phyloP scores from a whole-genome alignment of 371 early-diverging fungal genomes.

The Homolaphlyctis polyrhiza region DNA sequence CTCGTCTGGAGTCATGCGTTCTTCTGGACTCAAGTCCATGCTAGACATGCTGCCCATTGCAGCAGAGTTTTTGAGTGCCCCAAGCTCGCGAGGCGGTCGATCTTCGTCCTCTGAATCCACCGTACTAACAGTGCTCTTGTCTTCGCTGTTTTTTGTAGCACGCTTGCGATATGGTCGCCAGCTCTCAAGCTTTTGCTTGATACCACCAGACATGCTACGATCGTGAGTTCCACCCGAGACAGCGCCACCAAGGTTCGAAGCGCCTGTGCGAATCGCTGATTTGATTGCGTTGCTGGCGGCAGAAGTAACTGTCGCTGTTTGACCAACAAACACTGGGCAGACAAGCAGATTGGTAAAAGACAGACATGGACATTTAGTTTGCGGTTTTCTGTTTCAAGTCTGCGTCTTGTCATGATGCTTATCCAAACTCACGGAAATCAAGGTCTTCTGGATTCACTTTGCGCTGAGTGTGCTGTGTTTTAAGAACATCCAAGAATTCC shows the following conservation, averaged over 20 bases:
- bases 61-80: conserved; percentile 3
- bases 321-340: conserved; percentile 22
- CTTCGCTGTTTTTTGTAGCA: not conserved
- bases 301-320: conserved; percentile 28
- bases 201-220: not conserved
- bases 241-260: conserved; percentile 1
- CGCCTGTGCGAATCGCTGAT: conserved; percentile 23
- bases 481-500: conserved; percentile 52
- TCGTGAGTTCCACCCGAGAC: not conserved
- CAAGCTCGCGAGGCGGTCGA: not conserved
- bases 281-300: conserved; percentile 38
- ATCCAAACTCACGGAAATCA: conserved; percentile 20
- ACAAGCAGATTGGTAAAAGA: too few relatives aligned
- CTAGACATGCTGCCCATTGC: conserved; percentile 16
- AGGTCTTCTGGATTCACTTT: conserved; percentile 22
- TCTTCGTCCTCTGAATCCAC: conserved; percentile 9
- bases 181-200: conserved; percentile 15
- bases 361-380: too few relatives aligned
- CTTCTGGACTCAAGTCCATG: conserved; percentile 40
- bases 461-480: conserved; percentile 22
- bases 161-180: conserved; percentile 7
- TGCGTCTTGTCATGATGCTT: not conserved
- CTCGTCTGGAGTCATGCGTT: conserved; percentile 53
- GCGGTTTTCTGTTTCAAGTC: too few relatives aligned
- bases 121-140: not conserved